phyloP scores from a whole-genome alignment of 257 asterid genomes.

The Nicotiana undulata region DNA sequence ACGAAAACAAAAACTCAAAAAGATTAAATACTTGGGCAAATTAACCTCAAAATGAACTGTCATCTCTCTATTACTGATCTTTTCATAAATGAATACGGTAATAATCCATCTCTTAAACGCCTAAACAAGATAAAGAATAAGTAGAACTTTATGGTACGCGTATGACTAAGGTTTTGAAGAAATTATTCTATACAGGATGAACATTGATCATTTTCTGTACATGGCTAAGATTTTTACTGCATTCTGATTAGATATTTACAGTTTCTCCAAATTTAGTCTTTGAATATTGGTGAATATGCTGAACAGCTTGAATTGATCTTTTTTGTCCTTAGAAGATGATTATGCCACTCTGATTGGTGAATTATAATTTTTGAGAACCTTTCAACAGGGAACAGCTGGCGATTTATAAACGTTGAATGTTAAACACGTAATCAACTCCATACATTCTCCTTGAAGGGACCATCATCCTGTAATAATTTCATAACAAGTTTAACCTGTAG shows the following conservation, averaged over 20 bases:
- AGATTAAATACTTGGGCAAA: not conserved
- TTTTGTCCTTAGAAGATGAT: not conserved
- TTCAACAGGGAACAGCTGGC: not conserved
- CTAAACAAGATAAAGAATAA: not conserved
- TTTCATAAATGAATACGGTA: not conserved
- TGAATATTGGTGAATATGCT: not conserved
- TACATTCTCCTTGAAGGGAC: constrained; percentile 67
- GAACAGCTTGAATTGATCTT: not conserved
- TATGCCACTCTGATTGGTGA: not conserved
- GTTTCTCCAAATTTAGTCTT: not conserved
- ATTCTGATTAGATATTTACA: not conserved
- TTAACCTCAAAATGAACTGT: not conserved
- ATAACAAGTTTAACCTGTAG: constrained; percentile 67
- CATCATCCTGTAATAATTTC: constrained; percentile 60
- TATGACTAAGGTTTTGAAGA: not conserved
- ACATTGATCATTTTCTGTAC: not conserved
- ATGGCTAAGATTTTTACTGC: not conserved
- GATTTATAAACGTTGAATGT: not conserved
- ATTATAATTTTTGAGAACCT: not conserved
- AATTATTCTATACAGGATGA: not conserved
- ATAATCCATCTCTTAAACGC: not conserved
- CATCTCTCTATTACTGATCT: not conserved
- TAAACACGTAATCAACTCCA: not conserved
- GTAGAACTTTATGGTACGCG: not conserved
- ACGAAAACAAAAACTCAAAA: not conserved